Evolutionary conservation across 2,329 filamentous ascomycete genomes (phyloP), one percentile per base, ranked within the genome.

Genomic region (Orbilia brochopaga): DNA sequence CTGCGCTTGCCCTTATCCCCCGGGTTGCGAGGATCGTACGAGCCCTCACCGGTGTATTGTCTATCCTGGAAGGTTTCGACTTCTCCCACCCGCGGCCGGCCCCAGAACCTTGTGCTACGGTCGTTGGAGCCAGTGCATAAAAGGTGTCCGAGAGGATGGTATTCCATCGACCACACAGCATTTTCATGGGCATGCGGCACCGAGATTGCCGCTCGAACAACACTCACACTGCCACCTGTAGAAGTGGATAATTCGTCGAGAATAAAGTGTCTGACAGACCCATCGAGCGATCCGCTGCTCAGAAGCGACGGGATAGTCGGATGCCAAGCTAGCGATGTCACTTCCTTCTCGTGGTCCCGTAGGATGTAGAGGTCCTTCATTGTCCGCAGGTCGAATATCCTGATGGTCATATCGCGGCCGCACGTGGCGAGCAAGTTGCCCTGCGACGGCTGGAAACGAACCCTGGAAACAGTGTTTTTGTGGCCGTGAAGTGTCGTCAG

Each of bases 321-420:
- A 80, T 99, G 94, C 91, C 93, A 99, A 2, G 90, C 85, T 56
- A 99, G 81, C 0, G 92, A 95, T 11, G 91, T 93, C 70, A 99
- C 91, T 75, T 97, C 94, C 80, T 97, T 97, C 76, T 97, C 92
- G 78, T 97, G 92, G 6, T 94, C 94, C 76, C 93, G 90, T 21
- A 99, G 85, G 52, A 97, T 86, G 76, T 92, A 91, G 63, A 97
- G 92, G 79, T 99, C 94, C 74, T 94, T 90, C 94, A 99, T 97
- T 90, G 96, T 96, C 54, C 94, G 87, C 63, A 99, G 84, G 79
- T 99, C 94, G 77, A 97, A 97, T 51, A 99, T 87, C 70, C 94
- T 87, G 7, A 92, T 92, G 0, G 91, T 96, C 79, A 96, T 91
- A 77, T 99, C 94, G 78, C 94, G 86, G 48, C 92, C 94, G 32